Conservation (phyloP, 768 basidiomycete genomes). For the Mycena vitilis region DNA sequence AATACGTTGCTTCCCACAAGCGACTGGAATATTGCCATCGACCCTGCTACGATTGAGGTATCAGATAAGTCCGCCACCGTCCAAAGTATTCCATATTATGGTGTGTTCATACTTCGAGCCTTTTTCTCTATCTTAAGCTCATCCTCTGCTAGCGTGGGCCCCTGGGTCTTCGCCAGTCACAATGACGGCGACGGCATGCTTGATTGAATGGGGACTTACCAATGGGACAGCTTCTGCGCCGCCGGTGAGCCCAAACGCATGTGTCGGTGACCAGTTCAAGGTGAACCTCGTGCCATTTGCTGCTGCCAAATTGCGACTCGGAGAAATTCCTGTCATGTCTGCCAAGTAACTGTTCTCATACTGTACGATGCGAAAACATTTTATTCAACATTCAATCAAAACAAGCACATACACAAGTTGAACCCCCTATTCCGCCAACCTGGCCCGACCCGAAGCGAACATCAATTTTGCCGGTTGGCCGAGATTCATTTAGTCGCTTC, state of each 20-base stretch:
- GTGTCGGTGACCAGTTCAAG: constrained; percentile 45
- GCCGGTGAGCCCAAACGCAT: constrained; percentile 48
- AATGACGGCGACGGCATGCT: constrained; percentile 53
- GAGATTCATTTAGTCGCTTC: no score
- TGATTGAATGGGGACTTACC: constrained; percentile 50
- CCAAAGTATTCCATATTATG: constrained; percentile 50
- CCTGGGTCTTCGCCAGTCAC: constrained; percentile 49
- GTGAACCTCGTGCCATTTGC: constrained; percentile 55
- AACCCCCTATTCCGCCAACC: background rate
- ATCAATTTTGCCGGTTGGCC: no score
- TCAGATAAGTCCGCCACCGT: constrained; percentile 44
- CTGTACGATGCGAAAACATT: background rate
- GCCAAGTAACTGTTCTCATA: background rate
- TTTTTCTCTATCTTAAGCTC: background rate
- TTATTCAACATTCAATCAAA: background rate
- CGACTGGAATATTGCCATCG: constrained; percentile 54
- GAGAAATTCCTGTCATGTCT: constrained; percentile 54
- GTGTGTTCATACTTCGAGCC: no score
- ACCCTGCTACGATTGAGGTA: constrained; percentile 49
- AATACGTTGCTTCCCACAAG: constrained; percentile 52
- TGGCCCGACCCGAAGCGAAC: no score
- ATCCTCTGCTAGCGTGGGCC: background rate
- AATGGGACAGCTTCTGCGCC: constrained; percentile 50
- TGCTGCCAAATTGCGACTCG: constrained; percentile 52
- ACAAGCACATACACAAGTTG: constrained; percentile 3